A percentile compares a stretch with the other conserved stretches of the same genome.
These are phyloP conservation scores for Teratosphaeria destructans DNA, from an alignment of 2,329 filamentous ascomycete genomes.

Conservation along the genomic window DNA sequence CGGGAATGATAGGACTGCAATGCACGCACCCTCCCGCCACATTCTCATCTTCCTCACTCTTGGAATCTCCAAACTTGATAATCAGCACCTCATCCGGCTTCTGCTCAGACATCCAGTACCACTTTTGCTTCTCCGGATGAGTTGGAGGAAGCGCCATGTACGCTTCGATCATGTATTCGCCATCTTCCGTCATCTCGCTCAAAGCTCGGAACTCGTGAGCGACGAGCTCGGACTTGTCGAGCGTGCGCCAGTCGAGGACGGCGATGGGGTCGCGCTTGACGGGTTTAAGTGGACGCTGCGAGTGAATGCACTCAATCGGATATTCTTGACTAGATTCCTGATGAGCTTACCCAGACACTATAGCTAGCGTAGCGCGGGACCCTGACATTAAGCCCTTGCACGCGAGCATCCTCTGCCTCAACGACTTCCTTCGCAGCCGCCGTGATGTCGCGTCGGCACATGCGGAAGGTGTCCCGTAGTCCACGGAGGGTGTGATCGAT, in stretches of 20 bases:
- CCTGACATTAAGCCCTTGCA: background rate
- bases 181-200: background rate
- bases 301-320: background rate
- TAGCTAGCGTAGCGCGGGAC: slow-evolving; percentile 1
- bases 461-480: background rate
- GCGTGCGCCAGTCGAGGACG: slow-evolving; percentile 2
- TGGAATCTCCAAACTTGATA: slow-evolving; percentile 2
- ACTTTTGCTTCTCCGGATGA: background rate
- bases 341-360: background rate
- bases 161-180: slow-evolving; percentile 3
- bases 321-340: background rate
- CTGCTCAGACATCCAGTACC: slow-evolving; percentile 3
- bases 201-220: slow-evolving; percentile 1
- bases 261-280: slow-evolving; percentile 2
- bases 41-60: background rate
- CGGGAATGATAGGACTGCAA: slow-evolving; percentile 1
- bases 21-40: slow-evolving; percentile 1
- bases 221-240: background rate
- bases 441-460: slow-evolving; percentile 1
- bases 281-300: slow-evolving; percentile 1
- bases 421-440: slow-evolving; percentile 1
- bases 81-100: slow-evolving; percentile 2
- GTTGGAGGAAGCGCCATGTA: background rate
- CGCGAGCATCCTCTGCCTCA: background rate
- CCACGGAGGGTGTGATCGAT: background rate